Conservation (phyloP, 1,139 yeast genomes). For the Trichomonascaceae sp. region DNA sequence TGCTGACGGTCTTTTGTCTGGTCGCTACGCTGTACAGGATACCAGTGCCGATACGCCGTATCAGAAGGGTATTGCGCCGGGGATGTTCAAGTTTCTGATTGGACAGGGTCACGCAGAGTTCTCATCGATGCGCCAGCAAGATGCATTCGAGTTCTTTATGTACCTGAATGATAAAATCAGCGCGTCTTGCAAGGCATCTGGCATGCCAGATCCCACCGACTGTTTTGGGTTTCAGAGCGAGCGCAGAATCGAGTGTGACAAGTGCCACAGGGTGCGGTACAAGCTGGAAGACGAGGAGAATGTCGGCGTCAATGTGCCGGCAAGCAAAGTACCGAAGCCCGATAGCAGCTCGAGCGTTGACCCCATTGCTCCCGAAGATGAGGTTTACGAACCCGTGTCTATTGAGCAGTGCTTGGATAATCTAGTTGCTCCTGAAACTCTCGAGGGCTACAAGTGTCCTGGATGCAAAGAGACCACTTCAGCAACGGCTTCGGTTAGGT, state of each 20-base stretch:
- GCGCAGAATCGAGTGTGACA: constrained; percentile 49
- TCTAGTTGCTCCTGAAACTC: constrained; percentile 36
- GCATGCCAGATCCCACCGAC: constrained; percentile 32
- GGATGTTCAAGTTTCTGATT: constrained; percentile 57
- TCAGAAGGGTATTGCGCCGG: constrained; percentile 68
- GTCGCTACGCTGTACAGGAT: constrained; percentile 51
- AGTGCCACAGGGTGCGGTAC: constrained; percentile 50
- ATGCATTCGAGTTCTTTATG: constrained; percentile 78
- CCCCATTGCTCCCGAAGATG: constrained; percentile 18
- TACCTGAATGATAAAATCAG: constrained; percentile 57
- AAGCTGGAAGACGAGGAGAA: constrained; percentile 50
- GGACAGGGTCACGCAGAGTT: constrained; percentile 77
- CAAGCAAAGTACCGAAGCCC: constrained; percentile 11
- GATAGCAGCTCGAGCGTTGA: background rate
- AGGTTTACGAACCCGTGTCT: constrained; percentile 38
- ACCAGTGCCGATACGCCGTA: constrained; percentile 30
- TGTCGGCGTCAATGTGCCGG: constrained; percentile 50
- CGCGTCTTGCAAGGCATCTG: constrained; percentile 20
- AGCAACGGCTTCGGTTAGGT: constrained; percentile 37
- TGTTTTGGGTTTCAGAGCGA: constrained; percentile 52
- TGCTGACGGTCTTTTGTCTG: constrained; percentile 67
- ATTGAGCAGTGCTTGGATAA: constrained; percentile 41
- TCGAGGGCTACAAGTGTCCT: constrained; percentile 55
- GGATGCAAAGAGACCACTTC: constrained; percentile 32
- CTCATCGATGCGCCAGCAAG: constrained; percentile 81